Base-by-base conservation (phyloP, 192 early-diverging fungal genomes). In the Rhizophagus sp. region DNA sequence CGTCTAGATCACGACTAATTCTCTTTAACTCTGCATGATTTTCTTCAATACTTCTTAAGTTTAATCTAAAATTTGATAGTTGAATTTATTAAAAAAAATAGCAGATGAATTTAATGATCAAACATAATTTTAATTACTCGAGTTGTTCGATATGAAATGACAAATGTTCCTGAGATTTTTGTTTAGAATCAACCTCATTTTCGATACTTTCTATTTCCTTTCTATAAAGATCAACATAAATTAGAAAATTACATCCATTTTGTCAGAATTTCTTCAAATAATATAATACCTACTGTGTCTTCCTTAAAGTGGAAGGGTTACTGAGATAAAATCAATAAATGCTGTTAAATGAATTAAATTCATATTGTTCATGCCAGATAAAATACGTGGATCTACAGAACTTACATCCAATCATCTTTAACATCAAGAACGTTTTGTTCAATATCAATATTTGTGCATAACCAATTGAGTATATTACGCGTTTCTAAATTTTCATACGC, bases 381-480 rank as follows among this genome's bases (percentile, higher is more conserved):
- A n/a, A 33, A 33, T 27, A 30, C 11, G 11, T 12, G 44, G 5
- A 41, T 6, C 39, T 47, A 2, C 10, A n/a, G 61, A 15, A 73
- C 47, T 73, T 73, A 73, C 71, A 73, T 33, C 24, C 24, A 24
- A 30, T 30, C 25, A 25, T 62, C 39, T 22, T 66, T 66, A 62
- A 70, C 70, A 52, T 36, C 41, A 39, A 79, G 34, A 17, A 70
- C 65, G 68, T 79, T 79, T 30, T 79, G n/a, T 68, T 79, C 78
- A 65, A 50, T 12, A 62, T 79, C 78, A 12, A 79, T 62, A 41
- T 57, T 70, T 50, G 69, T 33, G 44, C 78, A 62, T 71, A 79
- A 62, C 78, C 78, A 79, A 7, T 79, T 33, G 24, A 79, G 41
- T 62, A 79, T 39, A 41, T 34, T 27, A 52, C 36, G 67, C 11